Base-by-base conservation (phyloP, 2,329 filamentous ascomycete genomes). In the Stachybotrys chlorohalonatus region DNA sequence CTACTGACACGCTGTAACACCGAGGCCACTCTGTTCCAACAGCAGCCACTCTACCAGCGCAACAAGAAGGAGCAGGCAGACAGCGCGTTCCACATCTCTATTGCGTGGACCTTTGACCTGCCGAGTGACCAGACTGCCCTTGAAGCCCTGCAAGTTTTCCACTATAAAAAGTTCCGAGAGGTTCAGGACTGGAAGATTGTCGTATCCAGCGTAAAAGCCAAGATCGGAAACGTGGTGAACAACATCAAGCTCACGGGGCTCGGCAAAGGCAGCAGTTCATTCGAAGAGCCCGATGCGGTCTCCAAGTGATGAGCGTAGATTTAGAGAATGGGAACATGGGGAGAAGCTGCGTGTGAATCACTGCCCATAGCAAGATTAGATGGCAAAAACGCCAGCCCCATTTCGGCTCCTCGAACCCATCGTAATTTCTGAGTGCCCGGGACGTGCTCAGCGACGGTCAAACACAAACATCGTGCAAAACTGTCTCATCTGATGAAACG, bases 71-170 rank as follows among this genome's bases (percentile, higher is more conserved):
- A 66, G 9, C 45, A 57, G 7, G 66, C 59, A 42, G 66, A 60
- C 39, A 58, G 51, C 60, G 82, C 80, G 24, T 96, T 96, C 65
- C 94, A 99, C 70, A 74, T 97, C 56, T 96, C 91, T 49, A 83
- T 99, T 54, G 94, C 87, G 0, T 97, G 93, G 94, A 87, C 82
- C 1, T 77, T 93, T 58, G 69, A 75, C 9, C 67, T 73, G 47
- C 84, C 83, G 0, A 73, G 68, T 6, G 56, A 71, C 3, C 74
- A 78, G 39, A 52, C 63, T 63, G 58, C 64, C 2, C 54, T 65
- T 6, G 59, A 59, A 31, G 66, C 63, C 1, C 56, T 68, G 7
- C 52, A 58, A 16, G 49, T 67, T 1, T 66, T 69, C 39, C 55
- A 55, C 31, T 36, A 60, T 7, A 31, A 58, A 32, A 60, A 59